A percentile compares a stretch with the other conserved stretches of the same genome.
Evolutionary conservation across 2,329 filamentous ascomycete species (phyloP).

Genomic region (Periconia sp.): DNA sequence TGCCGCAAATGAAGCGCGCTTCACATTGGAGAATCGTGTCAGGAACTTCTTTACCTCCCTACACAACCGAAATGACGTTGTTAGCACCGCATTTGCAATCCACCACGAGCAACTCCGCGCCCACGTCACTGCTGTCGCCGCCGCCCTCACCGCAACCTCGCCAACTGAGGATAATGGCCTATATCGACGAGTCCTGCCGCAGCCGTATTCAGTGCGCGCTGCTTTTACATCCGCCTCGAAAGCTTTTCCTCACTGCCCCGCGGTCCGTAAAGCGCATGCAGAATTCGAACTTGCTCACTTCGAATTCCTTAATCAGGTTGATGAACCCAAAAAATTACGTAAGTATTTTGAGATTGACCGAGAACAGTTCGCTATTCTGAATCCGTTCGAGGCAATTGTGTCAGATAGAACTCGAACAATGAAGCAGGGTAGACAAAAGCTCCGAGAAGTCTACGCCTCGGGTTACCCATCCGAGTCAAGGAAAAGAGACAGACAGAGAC

Average conservation of each 20-base stretch:
- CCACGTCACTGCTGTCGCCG: constrained; percentile 32
- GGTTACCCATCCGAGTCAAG: too few relatives aligned
- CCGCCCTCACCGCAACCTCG: background rate
- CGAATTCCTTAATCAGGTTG: too few relatives aligned
- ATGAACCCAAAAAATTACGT: too few relatives aligned
- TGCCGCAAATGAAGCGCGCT: constrained; percentile 71
- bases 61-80: constrained; percentile 42
- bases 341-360: too few relatives aligned
- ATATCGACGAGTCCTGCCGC: background rate
- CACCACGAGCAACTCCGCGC: constrained; percentile 54
- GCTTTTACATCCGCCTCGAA: background rate
- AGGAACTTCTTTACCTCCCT: constrained; percentile 61
- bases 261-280: background rate
- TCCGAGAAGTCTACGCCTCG: too few relatives aligned
- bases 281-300: background rate
- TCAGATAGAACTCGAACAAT: too few relatives aligned
- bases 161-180: background rate
- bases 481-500: too few relatives aligned
- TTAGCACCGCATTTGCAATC: constrained; percentile 58
- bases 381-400: too few relatives aligned
- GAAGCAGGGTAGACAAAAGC: too few relatives aligned
- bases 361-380: too few relatives aligned
- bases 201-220: background rate
- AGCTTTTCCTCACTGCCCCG: background rate
- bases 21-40: constrained; percentile 75